Base-by-base conservation (phyloP, 192 early-diverging fungal genomes). In the Diversispora epigaea region DNA sequence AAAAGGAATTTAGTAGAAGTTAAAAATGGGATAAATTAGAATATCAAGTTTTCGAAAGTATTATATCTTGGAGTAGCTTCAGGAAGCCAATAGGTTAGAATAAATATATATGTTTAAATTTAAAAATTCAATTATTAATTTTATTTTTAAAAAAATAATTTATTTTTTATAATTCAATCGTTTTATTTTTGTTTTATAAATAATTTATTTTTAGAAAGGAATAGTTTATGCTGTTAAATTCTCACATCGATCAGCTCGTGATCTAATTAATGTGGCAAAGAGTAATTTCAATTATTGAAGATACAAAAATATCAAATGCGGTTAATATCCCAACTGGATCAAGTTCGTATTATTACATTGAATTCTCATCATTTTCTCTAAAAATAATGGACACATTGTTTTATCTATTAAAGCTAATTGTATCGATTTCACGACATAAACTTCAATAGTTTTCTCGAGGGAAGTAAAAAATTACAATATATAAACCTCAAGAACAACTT, bases 351-450 rank as follows among this genome's bases (percentile, higher is more conserved):
- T 80, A 94, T 99, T 75, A 87, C 95, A 52, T 85, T 98, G 82
- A 99, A 99, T 82, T 88, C 96, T 54, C 96, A 98, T 84, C 89
- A 97, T 85, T 98, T 98, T 88, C 87, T 99, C 76, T n/a, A 97
- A 96, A 88, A 95, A 95, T 86, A 89, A 92, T 66, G 96, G 95
- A 56, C 91, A 99, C 83, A 95, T 98, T 85, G 96, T 97, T 66
- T 98, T 98, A 78, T 97, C 95, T 66, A 97, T 99, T 90, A 99
- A 99, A 89, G 98, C 96, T 68, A 97, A 96, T 88, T 99, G 96
- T 87, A 99, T 99, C 84, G 98, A 99, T 86, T 98, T 95, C 17
- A 99, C 96, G 15, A 94, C 95, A 39, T 93, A 92, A 80, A 94
- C 98, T 41, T 88, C 92, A 60, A 95, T 91, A 55, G 98, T 98